Evolutionary conservation across 1,284 basidiomycete genomes (phyloP), one percentile per base, ranked within the genome.

Genomic region (Cryptococcus deneoformans): DNA sequence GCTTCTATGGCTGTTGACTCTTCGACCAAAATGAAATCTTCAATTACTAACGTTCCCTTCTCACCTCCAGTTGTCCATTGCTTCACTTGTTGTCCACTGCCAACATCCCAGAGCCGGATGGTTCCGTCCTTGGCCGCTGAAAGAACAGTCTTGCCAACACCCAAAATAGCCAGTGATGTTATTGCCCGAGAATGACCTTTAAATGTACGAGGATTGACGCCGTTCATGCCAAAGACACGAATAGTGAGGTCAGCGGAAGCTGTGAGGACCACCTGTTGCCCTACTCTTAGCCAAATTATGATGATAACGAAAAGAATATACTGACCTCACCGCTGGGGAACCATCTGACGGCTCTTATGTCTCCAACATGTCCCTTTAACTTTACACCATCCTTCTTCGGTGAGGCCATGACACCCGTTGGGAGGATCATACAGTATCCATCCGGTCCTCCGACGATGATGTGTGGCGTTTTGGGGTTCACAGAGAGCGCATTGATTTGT

Each of bases 51-150:
- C 40, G 16, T 12, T 2, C 61, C 55, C 9, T 53, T 55, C 46
- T 79, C 69, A 44, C 71, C 70, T 4, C 50, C 59, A 8, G 64
- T 52, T 2, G 45, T 48, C 71, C 73, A 72, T 35, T 76, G 62
- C 58, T 80, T 75, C 46, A 84, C 81, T 67, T 83, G 81, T 38
- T 75, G 73, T 10, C 81, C 84, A 5, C 80, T 79, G 3, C 83
- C 80, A 3, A 90, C 84, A 65, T 91, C 87, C 89, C 89, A 93
- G 4, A 89, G 77, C 35, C 86, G 81, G 20, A 90, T 71, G 0
- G 85, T 86, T 2, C 85, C 84, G 69, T 92, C 90, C 55, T 84
- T 82, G 5, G 84, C 82, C 0, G 69, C 76, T 4, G 78, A 78
- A 1, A 92, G 67, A 11, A 92, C 76, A 62, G 86, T 85, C 36